A percentile compares a stretch with the other conserved stretches of the same genome.
Conservation (phyloP, 148 eudicot species). For the Dysphania ambrosioides region DNA sequence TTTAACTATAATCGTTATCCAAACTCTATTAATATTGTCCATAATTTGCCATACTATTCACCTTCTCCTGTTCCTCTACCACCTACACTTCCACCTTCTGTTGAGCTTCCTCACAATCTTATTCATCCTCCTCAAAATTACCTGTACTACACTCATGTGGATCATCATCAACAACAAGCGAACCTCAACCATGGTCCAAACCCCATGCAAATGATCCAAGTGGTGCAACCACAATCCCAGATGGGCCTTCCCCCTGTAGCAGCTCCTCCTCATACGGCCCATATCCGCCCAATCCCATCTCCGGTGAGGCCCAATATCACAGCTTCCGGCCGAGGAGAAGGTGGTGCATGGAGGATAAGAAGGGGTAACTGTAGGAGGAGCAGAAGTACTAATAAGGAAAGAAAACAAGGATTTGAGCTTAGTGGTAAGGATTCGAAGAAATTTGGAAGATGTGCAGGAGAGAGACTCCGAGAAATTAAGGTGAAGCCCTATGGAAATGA, state of each 20-base stretch:
- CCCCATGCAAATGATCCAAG: constrained; percentile 5
- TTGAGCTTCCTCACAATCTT: neutral
- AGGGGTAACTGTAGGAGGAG: neutral
- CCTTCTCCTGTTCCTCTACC: no score
- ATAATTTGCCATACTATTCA: neutral
- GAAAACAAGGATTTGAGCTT: constrained; percentile 5
- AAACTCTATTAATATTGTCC: neutral
- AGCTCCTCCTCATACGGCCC: neutral
- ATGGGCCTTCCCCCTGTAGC: neutral
- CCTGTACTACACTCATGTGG: constrained; percentile 10
- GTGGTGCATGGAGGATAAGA: no score
- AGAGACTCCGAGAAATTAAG: no score
- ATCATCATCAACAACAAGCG: neutral
- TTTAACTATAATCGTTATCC: no score
- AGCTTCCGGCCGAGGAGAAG: neutral
- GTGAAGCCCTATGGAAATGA: constrained; percentile 27
- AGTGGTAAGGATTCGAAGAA: neutral
- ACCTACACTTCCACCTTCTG: neutral
- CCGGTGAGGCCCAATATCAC: neutral
- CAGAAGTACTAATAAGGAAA: neutral
- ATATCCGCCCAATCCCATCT: no score
- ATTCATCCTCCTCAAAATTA: neutral
- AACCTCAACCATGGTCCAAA: neutral
- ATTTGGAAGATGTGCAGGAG: neutral
- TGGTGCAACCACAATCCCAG: neutral